These are phyloP conservation scores for Cucumis cinereus DNA, from an alignment of 306 rosid species.

Conservation along the genomic window DNA sequence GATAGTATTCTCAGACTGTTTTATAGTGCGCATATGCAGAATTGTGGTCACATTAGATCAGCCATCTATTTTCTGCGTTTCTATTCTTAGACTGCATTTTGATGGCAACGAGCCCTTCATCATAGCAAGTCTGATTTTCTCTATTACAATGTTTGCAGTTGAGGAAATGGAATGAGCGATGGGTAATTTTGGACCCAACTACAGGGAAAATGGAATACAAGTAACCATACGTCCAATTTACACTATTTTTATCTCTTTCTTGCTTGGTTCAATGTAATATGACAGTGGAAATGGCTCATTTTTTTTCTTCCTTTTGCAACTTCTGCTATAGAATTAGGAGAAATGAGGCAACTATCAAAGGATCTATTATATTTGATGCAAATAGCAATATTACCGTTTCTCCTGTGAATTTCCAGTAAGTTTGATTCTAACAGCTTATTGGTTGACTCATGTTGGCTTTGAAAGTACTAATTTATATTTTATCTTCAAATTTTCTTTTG, in stretches of 20 bases:
- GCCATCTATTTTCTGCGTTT: constrained; percentile 3
- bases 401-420: constrained; percentile 97
- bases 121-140: not conserved
- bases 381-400: constrained; percentile 82
- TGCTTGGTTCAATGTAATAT: constrained; percentile 5
- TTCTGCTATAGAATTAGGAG: constrained; percentile 55
- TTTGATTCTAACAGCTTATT: constrained; percentile 9
- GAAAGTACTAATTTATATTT: constrained; percentile 10
- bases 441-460: constrained; percentile 4
- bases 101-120: not conserved
- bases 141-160: constrained; percentile 31
- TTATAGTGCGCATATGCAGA: constrained; percentile 4
- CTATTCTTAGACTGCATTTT: not conserved
- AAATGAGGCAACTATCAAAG: constrained; percentile 77
- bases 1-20: not conserved
- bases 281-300: not conserved
- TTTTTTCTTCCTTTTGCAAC: constrained; percentile 4
- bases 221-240: constrained; percentile 32
- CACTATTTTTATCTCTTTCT: not conserved
- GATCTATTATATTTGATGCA: constrained; percentile 72
- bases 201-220: constrained; percentile 98
- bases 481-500: constrained; percentile 6
- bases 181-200: constrained; percentile 86
- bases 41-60: not conserved
- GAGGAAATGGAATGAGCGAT: constrained; percentile 94